Base-by-base conservation (phyloP, 768 basidiomycete genomes). In the Coprinopsis sp. region DNA sequence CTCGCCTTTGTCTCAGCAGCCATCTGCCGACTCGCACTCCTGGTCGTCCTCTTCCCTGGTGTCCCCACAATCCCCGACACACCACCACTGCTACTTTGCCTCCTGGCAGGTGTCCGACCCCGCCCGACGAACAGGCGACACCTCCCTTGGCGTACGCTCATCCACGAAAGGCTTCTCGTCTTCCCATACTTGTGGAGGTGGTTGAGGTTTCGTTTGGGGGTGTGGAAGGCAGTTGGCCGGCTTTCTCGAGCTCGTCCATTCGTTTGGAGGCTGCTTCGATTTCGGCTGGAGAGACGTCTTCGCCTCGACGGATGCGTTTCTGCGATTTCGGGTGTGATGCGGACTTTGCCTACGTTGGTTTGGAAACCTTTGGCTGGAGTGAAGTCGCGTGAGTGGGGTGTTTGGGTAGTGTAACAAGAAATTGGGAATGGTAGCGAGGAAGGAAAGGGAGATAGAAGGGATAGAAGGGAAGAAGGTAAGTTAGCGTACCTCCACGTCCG, bases 271-370 rank as follows among this genome's bases (percentile, higher is more conserved):
- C 75, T 21, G 65, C 69, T 6, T 71, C 67, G 40, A 79, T 75
- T 52, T 79, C 78, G 30, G 74, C 76, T 2, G 76, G 71, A 46
- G 66, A 72, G 11, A 79, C 78, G 18, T 74, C 60, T 55, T 79
- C 78, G 2, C 78, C 78, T 34, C 74, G 62, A 37, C 70, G 59
- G 24, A 79, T 62, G 11, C 78, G 73, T 4, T n/a, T 71, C 76
- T 19, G 76, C 76, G 33, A 79, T 74, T 54, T 77, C 77, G 3
- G 78, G 76, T 2, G 78, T 75, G 42, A 79, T 67, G 19, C 72
- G 74, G 19, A 79, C 64, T 29, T 64, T 64, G 30, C 66, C 65
- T 31, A 79, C 77, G 44, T 68, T 72, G 0, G 78, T 79, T 57
- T 78, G 77, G 58, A 79, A 79, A 6, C 78, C 78, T 2, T 72